Conservation (phyloP, 2,329 filamentous ascomycete genomes). For the Chaetothyriales sp. region DNA sequence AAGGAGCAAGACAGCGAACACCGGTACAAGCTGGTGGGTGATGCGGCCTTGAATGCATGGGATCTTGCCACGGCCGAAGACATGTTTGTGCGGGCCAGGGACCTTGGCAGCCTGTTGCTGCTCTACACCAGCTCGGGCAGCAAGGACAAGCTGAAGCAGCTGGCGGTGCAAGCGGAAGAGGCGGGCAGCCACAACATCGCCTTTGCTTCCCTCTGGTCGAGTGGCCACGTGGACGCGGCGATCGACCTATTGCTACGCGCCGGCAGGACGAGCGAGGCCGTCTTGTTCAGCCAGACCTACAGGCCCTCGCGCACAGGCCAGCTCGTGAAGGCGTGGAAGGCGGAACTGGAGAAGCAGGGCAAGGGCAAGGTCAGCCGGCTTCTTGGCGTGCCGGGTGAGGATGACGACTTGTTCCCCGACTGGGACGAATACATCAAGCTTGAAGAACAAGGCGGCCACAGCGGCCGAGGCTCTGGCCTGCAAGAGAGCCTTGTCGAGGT, state of each 20-base stretch:
- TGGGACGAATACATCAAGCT: conserved; percentile 83
- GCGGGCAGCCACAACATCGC: conserved; percentile 80
- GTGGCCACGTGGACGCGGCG: conserved; percentile 70
- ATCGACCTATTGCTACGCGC: conserved; percentile 68
- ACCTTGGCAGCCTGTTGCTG: conserved; percentile 76
- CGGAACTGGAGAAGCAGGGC: conserved; percentile 65
- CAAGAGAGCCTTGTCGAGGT: conserved; percentile 27
- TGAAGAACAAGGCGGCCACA: conserved; percentile 54
- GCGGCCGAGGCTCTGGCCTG: conserved; percentile 26
- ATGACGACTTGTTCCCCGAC: conserved; percentile 81
- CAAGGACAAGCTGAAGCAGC: conserved; percentile 54
- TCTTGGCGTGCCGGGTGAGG: conserved; percentile 65
- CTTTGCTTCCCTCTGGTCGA: conserved; percentile 78
- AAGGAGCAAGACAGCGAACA: conserved; percentile 76
- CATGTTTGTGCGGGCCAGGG: conserved; percentile 82
- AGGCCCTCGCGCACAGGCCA: conserved; percentile 62
- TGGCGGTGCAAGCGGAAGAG: conserved; percentile 62
- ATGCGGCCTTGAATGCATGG: conserved; percentile 77
- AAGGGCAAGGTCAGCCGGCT: conserved; percentile 74
- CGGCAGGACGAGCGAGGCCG: conserved; percentile 68
- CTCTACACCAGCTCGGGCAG: conserved; percentile 79
- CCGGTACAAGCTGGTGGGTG: conserved; percentile 96
- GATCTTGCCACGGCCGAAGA: conserved; percentile 78
- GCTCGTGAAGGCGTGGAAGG: conserved; percentile 69
- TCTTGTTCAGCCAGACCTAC: conserved; percentile 88